A percentile compares a stretch with the other conserved stretches of the same genome.
Conservation (phyloP, 805 yeast genomes). For the Candida sithepensis region DNA sequence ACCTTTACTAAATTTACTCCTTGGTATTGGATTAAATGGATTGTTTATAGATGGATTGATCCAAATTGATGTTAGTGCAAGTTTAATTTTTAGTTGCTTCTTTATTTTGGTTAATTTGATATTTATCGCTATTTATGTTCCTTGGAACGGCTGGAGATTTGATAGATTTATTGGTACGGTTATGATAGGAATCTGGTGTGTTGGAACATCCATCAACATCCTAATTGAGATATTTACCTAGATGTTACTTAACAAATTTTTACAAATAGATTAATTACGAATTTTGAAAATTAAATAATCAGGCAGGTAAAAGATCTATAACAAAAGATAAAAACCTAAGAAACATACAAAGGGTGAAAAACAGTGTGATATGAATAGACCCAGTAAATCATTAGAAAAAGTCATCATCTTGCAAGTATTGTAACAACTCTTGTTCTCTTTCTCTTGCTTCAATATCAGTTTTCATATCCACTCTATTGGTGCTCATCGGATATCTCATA, state of each 20-base stretch:
- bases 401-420: constrained; percentile 48
- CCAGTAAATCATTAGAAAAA: constrained; percentile 15
- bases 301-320: neutral
- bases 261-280: neutral
- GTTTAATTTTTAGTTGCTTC: constrained; percentile 39
- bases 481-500: constrained; percentile 82
- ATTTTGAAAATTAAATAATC: neutral
- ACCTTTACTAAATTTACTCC: constrained; percentile 71
- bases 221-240: constrained; percentile 21
- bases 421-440: constrained; percentile 42
- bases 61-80: constrained; percentile 31
- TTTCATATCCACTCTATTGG: constrained; percentile 47
- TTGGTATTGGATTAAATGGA: constrained; percentile 81
- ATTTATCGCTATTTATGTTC: constrained; percentile 37
- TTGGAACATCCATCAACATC: constrained; percentile 34
- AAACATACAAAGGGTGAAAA: constrained; percentile 37
- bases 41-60: constrained; percentile 37
- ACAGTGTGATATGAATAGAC: neutral
- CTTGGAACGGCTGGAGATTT: constrained; percentile 40
- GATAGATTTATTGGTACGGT: constrained; percentile 35
- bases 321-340: constrained; percentile 2
- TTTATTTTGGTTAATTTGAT: constrained; percentile 37
- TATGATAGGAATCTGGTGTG: constrained; percentile 39
- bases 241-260: neutral
- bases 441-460: constrained; percentile 53